Evolutionary conservation across 2,329 filamentous ascomycete genomes (phyloP), one percentile per base, ranked within the genome.

Genomic region (Colletotrichum tanaceti): DNA sequence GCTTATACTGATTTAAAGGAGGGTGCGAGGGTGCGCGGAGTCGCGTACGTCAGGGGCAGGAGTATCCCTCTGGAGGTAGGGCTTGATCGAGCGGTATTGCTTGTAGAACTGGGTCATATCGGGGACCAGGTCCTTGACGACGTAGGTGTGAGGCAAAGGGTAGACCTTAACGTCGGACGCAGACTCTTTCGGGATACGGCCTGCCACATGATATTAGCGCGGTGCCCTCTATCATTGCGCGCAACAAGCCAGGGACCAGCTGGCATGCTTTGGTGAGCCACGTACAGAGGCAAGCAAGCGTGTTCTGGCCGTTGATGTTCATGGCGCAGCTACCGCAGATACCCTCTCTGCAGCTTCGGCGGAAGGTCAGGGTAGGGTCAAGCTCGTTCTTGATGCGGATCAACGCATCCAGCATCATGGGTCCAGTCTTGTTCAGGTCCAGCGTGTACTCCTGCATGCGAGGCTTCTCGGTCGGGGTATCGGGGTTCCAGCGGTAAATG

Each of bases 21-120:
- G 14, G 5, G 10, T 43, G 9, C 35, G 47, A 50, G 14, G 5
- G 10, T 43, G 9, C 35, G 16, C 16, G 43, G 32, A 46, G 47
- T 52, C 58, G 86, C 91, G 80, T 87, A 97, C 93, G 79, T 98
- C 93, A 74, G 90, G 89, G 50, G 93, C 85, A 63, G 93, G 91
- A 35, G 93, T 96, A 72, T 94, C 91, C 77, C 94, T 90, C 86
- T 98, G 96, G 62, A 99, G 90, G 81, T 97, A 99, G 50, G 96
- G 96, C 90, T 98, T 97, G 84, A 99, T 98, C 18, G 94, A 98
- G 85, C 98, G 97, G 89, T 99, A 99, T 87, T 99, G 96, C 89
- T 98, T 98, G 90, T 99, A 99, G 86, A 99, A 98, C 78, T 96
- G 92, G 71, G 96, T 99, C 85, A 99, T 86, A 80, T 99, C 96